Base-by-base conservation (phyloP, 2,329 filamentous ascomycete genomes). In the Claviceps cyperi region DNA sequence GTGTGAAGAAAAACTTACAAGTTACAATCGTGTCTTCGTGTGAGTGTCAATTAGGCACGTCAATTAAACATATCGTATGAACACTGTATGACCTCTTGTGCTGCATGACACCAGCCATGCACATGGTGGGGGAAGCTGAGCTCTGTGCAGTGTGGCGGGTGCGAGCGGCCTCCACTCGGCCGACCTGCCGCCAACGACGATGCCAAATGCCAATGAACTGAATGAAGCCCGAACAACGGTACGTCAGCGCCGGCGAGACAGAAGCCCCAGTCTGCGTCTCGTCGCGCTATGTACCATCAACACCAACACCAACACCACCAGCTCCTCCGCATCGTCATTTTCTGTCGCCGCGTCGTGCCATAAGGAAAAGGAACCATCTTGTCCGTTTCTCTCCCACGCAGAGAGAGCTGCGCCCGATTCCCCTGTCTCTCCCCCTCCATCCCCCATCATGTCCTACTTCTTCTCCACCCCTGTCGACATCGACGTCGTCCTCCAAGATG, bases 381-480 rank as follows among this genome's bases (percentile, higher is more conserved):
- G 8, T 32, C 28, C 11, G 28, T 32, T 32, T 32, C 9, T 32
- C 28, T 32, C 28, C 28, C 28, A 32, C 28, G 28, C 41, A 13
- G 21, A 14, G 41, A 43, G 41, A 15, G 21, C 22, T 43, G 41
- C 41, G 21, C 41, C 17, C 14, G 4, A 28, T 43, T 32, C 21
- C 39, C 13, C 19, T 13, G 9, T 19, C 39, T 21, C 17, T 5
- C 17, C 19, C 19, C 39, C 17, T 7, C 19, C 39, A 13, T 21
- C 38, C n/a, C n/a, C 4, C 44, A 66, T 57, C 59, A 96, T 97
- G 92, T 94, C 92, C 59, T 94, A 94, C 73, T 94, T 94, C 74
- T 98, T 97, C 75, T 90, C 90, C 59, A 96, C 91, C 53, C 92
- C 92, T 50, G 86, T 98, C 69, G 92, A 98, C 70, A 98, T 98